Evolutionary conservation across 1,284 basidiomycete genomes (phyloP).

Genomic region (Cryptococcus sp.): DNA sequence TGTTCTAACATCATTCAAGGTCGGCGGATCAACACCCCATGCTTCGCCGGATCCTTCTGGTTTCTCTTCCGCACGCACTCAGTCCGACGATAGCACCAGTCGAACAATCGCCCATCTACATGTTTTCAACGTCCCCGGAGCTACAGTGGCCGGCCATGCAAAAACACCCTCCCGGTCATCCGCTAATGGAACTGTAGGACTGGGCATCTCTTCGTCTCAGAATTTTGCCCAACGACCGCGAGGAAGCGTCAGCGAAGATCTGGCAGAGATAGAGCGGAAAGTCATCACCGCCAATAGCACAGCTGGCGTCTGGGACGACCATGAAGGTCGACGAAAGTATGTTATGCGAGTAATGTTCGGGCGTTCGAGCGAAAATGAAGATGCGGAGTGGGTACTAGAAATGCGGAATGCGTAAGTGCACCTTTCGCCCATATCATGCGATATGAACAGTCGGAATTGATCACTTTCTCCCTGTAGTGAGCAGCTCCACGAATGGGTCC

Average conservation of each 20-base stretch:
- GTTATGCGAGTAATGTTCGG: conserved; percentile 25
- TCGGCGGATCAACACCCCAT: conserved; percentile 15
- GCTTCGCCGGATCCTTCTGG: conserved; percentile 10
- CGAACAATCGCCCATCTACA: conserved; percentile 28
- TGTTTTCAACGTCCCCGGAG: conserved; percentile 14
- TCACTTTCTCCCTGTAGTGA: conserved; percentile 9
- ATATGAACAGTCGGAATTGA: background rate
- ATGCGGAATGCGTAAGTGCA: conserved; percentile 32
- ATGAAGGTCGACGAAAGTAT: conserved; percentile 16
- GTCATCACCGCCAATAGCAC: conserved; percentile 11
- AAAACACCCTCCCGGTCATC: background rate
- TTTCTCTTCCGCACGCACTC: background rate
- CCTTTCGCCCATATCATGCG: conserved; percentile 1
- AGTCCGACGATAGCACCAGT: background rate
- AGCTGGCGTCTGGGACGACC: conserved; percentile 25
- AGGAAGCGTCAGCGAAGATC: background rate
- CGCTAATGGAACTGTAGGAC: background rate
- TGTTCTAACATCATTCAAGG: conserved; percentile 27
- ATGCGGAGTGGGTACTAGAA: conserved; percentile 39
- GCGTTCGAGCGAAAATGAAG: conserved; percentile 10
- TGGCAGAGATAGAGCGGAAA: conserved; percentile 22
- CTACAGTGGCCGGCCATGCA: background rate
- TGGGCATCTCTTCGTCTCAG: conserved; percentile 7
- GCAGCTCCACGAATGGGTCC: conserved; percentile 38
- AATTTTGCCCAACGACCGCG: conserved; percentile 8